Conservation (phyloP, 805 yeast species). For the Lipomyces orientalis region DNA sequence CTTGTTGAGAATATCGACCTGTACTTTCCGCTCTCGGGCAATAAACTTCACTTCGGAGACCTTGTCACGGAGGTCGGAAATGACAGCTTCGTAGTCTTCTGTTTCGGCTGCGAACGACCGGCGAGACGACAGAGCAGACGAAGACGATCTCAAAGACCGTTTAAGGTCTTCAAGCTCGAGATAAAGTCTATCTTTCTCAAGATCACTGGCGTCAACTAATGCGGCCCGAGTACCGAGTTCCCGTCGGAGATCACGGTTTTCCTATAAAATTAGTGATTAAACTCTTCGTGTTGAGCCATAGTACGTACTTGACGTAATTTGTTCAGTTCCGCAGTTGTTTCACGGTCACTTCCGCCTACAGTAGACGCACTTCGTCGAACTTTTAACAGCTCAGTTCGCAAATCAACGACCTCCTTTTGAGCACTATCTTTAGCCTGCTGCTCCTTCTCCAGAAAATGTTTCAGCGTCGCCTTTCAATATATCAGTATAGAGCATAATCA, state of each 20-base stretch:
- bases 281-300: background rate
- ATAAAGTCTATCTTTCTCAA: constrained; percentile 31
- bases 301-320: constrained; percentile 20
- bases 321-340: constrained; percentile 19
- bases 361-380: constrained; percentile 28
- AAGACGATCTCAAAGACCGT: constrained; percentile 15
- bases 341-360: constrained; percentile 23
- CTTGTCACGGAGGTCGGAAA: constrained; percentile 26
- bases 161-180: constrained; percentile 31
- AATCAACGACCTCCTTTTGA: constrained; percentile 25
- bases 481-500: background rate
- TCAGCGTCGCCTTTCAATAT: constrained; percentile 13
- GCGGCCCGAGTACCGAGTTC: constrained; percentile 27
- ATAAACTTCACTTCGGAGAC: constrained; percentile 27
- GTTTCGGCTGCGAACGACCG: constrained; percentile 15
- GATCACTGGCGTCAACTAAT: constrained; percentile 14
- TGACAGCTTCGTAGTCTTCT: constrained; percentile 24
- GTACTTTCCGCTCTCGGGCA: constrained; percentile 36
- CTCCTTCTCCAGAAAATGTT: constrained; percentile 26
- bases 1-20: constrained; percentile 32
- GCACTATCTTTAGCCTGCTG: constrained; percentile 29
- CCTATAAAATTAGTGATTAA: constrained; percentile 1
- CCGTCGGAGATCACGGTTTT: constrained; percentile 32
- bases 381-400: constrained; percentile 25
- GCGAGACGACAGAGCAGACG: constrained; percentile 16